These are phyloP conservation scores for Ananas comosus DNA, from an alignment of 176 grass and related monocot genomes.

Conservation along the genomic window DNA sequence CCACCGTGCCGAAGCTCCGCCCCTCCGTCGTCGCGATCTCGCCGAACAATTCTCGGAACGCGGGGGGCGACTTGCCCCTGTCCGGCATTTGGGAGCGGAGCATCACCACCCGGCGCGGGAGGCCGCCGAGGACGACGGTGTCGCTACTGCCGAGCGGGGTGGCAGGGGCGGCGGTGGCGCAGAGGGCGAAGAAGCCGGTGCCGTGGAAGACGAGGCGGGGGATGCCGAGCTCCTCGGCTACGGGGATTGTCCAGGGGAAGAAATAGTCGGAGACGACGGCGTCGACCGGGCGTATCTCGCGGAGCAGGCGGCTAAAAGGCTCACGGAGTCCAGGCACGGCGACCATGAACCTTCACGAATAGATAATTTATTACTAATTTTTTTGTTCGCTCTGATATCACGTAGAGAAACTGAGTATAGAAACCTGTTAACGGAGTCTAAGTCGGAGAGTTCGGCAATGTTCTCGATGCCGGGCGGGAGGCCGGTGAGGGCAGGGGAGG, in stretches of 20 bases:
- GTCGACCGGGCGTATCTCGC: not conserved
- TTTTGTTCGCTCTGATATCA: too few relatives aligned
- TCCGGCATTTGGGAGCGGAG: not conserved
- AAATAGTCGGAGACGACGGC: slow-evolving; percentile 2
- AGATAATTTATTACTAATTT: too few relatives aligned
- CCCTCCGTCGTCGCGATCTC: not conserved
- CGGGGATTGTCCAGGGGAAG: not conserved
- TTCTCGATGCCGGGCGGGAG: not conserved
- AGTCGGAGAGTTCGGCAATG: not conserved
- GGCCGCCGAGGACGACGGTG: slow-evolving; percentile 9
- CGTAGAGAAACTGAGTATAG: too few relatives aligned
- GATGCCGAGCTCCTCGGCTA: not conserved
- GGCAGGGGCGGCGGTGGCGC: not conserved
- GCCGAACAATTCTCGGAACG: not conserved
- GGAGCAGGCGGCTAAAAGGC: not conserved
- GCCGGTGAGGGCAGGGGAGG: not conserved
- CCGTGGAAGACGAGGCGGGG: slow-evolving; percentile 5
- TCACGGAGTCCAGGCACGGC: not conserved
- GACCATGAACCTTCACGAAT: not conserved
- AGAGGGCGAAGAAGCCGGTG: not conserved
- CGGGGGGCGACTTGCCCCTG: too few relatives aligned
- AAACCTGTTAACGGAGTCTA: not conserved
- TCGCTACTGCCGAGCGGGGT: not conserved
- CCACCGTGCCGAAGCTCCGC: not conserved
- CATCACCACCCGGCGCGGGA: slow-evolving; percentile 13